Percentiles rank a stretch among this genome's conserved stretches.
These are phyloP conservation scores for Ganoderma resinaceum DNA, from an alignment of 1,284 basidiomycete species.

Conservation along the genomic window DNA sequence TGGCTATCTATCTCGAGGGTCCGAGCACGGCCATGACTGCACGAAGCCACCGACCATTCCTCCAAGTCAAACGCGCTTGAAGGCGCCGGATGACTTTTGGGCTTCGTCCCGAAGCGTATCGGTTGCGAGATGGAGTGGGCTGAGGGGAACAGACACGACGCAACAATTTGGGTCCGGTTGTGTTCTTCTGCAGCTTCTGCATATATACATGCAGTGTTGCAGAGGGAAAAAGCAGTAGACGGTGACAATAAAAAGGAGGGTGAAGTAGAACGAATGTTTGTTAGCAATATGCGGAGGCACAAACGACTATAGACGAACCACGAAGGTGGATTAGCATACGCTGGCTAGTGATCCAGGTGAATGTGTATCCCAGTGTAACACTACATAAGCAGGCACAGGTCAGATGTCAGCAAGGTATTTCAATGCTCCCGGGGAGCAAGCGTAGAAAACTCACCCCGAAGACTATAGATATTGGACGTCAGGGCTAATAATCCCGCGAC, in stretches of 20 bases:
- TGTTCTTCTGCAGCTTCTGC: slow-evolving; percentile 35
- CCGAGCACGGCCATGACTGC: too few relatives aligned
- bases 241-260: not conserved
- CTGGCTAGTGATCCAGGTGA: slow-evolving; percentile 48
- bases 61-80: slow-evolving; percentile 21
- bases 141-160: slow-evolving; percentile 28
- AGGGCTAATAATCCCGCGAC: not conserved
- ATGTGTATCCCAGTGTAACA: slow-evolving; percentile 41
- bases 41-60: slow-evolving; percentile 14
- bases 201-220: not conserved
- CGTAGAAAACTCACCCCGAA: slow-evolving; percentile 29
- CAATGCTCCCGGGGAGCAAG: too few relatives aligned
- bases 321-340: slow-evolving; percentile 44
- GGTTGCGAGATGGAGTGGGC: slow-evolving; percentile 28
- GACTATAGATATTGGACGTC: slow-evolving; percentile 26
- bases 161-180: slow-evolving; percentile 33
- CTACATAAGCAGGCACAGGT: slow-evolving; percentile 21
- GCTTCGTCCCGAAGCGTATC: slow-evolving; percentile 32
- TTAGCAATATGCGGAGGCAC: not conserved
- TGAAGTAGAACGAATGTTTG: too few relatives aligned
- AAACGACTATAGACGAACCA: slow-evolving; percentile 31
- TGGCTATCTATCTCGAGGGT: too few relatives aligned
- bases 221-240: not conserved
- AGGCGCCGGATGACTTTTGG: slow-evolving; percentile 12
- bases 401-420: not conserved